Evolutionary conservation across 345 rosid genomes (phyloP), one percentile per base, ranked within the genome.

Genomic region (Lepidium sativum): DNA sequence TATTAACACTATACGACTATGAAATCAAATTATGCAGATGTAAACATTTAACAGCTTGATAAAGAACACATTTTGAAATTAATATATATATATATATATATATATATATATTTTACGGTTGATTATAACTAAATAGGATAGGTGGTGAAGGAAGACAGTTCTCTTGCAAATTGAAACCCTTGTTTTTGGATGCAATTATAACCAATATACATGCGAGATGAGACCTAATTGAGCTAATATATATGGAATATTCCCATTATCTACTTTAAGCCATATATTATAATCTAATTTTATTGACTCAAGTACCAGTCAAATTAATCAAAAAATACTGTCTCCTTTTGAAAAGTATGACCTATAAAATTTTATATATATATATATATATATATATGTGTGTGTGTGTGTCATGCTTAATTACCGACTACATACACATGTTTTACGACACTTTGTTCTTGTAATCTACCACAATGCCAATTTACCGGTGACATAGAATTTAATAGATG

Each of bases 231-330:
- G 21, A 42, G 39, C 23, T 52, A 62, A 70, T 61, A 54, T 61
- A 70, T 61, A 47, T 61, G 62, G 49, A 53, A 53, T 70, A 61
- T 70, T 70, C 49, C 9, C 74, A 62, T 53, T 54, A 60, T 39
- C 41, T 50, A 59, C 33, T 31, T 59, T 39, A 69, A 40, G 35
- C 60, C n/a, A n/a, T 15, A 12, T 27, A 17, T 17, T 27, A 6
- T n/a, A 8, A 17, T 37, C 18, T n/a, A 52, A 17, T 38, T 34
- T n/a, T 45, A 49, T 63, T 56, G 51, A 38, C 33, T 54, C 51
- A 55, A 54, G 57, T 63, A 44, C 44, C 37, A 31, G 42, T 45
- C 69, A 27, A 27, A 27, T 54, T 71, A 38, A 48, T 49, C 59
- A 57, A 66, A 40, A 20, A 33, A 13, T 56, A 37, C 35, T 25